Evolutionary conservation across 495 filamentous ascomycete species (phyloP).

Genomic region (Aspergillus affinis): DNA sequence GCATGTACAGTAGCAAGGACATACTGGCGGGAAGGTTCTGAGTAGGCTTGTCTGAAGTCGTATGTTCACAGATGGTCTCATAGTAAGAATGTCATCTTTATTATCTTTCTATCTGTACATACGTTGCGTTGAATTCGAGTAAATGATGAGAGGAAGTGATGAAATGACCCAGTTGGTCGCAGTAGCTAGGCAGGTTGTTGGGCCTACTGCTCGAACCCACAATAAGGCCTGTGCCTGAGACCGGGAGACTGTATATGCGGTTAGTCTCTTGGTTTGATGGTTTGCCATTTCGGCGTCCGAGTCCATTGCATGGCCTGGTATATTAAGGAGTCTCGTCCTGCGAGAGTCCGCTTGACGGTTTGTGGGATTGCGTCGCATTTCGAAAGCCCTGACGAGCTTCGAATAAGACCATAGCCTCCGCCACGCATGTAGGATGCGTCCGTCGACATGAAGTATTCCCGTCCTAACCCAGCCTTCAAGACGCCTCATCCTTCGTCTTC

Average conservation of each 20-base stretch:
- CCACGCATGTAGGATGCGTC: not conserved
- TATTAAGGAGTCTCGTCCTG: not conserved
- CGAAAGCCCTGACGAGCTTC: not conserved
- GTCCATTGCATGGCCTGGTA: not conserved
- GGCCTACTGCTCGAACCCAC: not conserved
- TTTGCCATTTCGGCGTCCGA: not conserved
- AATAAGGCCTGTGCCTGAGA: not conserved
- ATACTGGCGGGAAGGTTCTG: constrained; percentile 32
- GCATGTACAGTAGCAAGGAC: constrained; percentile 46
- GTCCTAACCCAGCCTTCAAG: constrained; percentile 21
- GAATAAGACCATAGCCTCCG: not conserved
- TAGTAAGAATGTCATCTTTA: constrained; percentile 6
- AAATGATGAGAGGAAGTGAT: not conserved
- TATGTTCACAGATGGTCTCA: constrained; percentile 3
- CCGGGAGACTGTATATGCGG: not conserved
- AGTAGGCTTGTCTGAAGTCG: constrained; percentile 2
- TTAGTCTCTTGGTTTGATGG: not conserved
- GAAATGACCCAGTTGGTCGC: not conserved
- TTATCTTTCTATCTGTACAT: constrained; percentile 1
- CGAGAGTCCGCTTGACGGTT: not conserved
- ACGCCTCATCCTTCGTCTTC: constrained; percentile 27
- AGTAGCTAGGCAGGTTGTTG: constrained; percentile 7
- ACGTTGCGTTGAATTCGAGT: not conserved
- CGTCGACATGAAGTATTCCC: not conserved
- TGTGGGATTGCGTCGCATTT: not conserved